Evolutionary conservation across 805 yeast genomes (phyloP), one percentile per base, ranked within the genome.

Genomic region (Candida jianshihensis): DNA sequence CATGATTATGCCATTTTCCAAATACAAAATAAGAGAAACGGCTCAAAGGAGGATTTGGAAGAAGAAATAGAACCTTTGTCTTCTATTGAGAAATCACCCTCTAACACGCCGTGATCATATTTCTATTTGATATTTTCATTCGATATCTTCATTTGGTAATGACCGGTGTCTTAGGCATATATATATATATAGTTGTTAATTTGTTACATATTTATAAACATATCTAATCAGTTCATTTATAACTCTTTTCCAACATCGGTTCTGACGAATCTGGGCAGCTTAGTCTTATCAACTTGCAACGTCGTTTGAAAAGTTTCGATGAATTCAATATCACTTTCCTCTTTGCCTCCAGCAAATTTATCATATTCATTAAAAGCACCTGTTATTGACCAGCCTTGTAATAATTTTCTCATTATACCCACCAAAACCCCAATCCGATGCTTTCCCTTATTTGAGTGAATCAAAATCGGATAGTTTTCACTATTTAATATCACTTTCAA

Each of bases 361-460:
- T 83, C 85, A 58, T 90, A 90, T 57, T 90, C 98, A 56, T 88
- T 96, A 58, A 87, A 92, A 6, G 87, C 81, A 2, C 96, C 95
- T 35, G 95, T 80, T 49, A 86, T 68, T 40, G 92, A 78, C 98
- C 98, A 90, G 2, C 94, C 94, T 59, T 88, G 96, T 31, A 88
- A 62, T 35, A 82, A 57, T 53, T 86, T 87, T 33, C 98, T 64
- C 71, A 90, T 78, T 21, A 87, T 69, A 0, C 96, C 98, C n/a
- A 89, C 94, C 29, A 89, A 66, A 1, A 92, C 89, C 0, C 97
- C 97, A 3, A 87, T 89, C 30, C 98, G 62, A 56, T 90, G 98
- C 57, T 92, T 92, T 2, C 98, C 98, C 63, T 90, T 90, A 59
- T 92, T 87, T 4, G 96, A 87, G 57, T 92, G 97, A 11, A 90